Percentiles rank a stretch among this genome's conserved stretches.
Conservation (phyloP, 225 moss, liverwort and hornwort species). For the Straminergon stramineum region DNA sequence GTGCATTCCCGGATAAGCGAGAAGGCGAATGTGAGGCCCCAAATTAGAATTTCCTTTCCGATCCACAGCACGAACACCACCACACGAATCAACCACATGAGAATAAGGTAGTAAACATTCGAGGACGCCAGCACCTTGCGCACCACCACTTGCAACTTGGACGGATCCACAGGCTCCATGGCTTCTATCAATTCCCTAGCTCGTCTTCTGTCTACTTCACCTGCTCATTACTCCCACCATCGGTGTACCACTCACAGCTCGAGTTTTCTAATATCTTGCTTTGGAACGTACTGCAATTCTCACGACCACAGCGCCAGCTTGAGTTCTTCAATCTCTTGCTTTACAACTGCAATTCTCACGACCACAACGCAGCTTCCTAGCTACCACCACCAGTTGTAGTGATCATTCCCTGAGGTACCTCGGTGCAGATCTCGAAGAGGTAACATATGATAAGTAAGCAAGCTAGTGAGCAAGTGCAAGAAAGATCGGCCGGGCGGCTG, state of each 20-base stretch:
- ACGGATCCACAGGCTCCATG: constrained; percentile 18
- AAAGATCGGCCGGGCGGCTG: neutral
- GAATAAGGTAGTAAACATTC: constrained; percentile 19
- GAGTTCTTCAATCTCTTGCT: neutral
- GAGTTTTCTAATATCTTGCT: neutral
- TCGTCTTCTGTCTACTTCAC: neutral
- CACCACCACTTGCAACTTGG: constrained; percentile 23
- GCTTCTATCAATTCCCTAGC: neutral
- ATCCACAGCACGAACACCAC: constrained; percentile 34
- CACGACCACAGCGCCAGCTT: neutral
- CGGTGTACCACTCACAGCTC: neutral
- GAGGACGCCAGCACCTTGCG: constrained; percentile 25
- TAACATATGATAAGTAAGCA: neutral
- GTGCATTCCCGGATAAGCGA: constrained; percentile 29
- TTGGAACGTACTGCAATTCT: neutral
- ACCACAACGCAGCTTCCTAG: neutral
- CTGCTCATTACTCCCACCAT: neutral
- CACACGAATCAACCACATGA: constrained; percentile 34
- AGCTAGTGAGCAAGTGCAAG: neutral
- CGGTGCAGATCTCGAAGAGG: neutral
- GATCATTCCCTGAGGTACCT: neutral
- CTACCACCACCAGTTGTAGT: neutral
- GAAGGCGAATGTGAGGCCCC: constrained; percentile 26
- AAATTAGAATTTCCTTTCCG: constrained; percentile 28
- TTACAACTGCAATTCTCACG: neutral